These are phyloP conservation scores for Mortierella alpina DNA, from an alignment of 192 early-diverging fungal species.

Conservation along the genomic window DNA sequence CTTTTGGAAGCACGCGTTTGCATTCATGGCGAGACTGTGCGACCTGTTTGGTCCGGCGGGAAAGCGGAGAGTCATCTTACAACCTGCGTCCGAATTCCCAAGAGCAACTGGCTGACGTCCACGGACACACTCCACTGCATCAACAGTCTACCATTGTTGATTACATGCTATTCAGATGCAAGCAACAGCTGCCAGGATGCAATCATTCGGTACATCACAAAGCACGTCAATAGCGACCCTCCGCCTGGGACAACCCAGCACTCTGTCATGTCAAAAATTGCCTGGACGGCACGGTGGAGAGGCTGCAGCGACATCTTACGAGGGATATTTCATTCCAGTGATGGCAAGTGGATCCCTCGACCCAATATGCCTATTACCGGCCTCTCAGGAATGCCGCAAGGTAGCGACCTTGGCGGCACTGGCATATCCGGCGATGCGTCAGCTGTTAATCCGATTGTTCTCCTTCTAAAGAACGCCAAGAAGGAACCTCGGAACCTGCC, in stretches of 20 bases:
- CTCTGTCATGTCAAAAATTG: conserved; percentile 4
- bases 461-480: conserved; percentile 11
- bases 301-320: neutral
- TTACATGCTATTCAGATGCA: conserved; percentile 7
- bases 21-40: conserved; percentile 5
- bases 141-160: conserved; percentile 9
- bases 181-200: conserved; percentile 4
- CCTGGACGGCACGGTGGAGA: conserved; percentile 7
- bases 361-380: neutral
- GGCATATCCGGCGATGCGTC: neutral
- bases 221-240: conserved; percentile 9
- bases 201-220: conserved; percentile 11
- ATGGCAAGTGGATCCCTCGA: conserved; percentile 25
- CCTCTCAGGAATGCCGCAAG: no score
- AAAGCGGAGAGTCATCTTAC: neutral
- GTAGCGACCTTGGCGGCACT: no score
- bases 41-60: neutral
- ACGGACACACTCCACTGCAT: conserved; percentile 15
- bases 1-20: conserved; percentile 3
- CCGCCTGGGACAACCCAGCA: neutral
- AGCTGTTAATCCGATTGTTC: neutral
- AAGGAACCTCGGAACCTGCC: neutral
- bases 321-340: neutral
- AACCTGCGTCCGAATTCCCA: conserved; percentile 5
- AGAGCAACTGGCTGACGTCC: conserved; percentile 2